These are phyloP conservation scores for Gastrodia elata DNA, from an alignment of 106 monocot genomes.

Conservation along the genomic window DNA sequence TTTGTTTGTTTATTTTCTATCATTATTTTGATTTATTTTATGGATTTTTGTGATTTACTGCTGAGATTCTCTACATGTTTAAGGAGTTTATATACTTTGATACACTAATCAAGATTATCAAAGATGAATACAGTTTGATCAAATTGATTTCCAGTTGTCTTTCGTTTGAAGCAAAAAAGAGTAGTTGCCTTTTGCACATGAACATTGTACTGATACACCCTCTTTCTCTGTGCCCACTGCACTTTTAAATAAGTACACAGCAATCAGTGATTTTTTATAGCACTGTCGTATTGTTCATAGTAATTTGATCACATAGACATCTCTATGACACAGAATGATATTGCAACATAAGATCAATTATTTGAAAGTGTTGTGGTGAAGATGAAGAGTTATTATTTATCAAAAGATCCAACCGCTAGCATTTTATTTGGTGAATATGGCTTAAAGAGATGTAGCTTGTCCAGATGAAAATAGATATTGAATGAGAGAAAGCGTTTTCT, in stretches of 20 bases:
- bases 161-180: neutral
- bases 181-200: neutral
- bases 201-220: neutral
- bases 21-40: neutral
- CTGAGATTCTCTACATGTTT: neutral
- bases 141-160: neutral
- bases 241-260: neutral
- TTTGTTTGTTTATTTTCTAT: neutral
- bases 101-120: neutral
- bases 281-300: neutral
- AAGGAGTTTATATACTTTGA: neutral
- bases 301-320: neutral
- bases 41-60: neutral
- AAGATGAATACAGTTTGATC: neutral
- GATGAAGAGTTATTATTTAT: neutral
- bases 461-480: constrained; percentile 20
- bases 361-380: constrained; percentile 9
- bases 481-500: constrained; percentile 34
- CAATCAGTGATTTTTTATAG: neutral
- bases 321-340: constrained; percentile 4
- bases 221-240: neutral
- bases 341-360: neutral
- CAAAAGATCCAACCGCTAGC: neutral
- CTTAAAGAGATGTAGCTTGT: constrained; percentile 5
- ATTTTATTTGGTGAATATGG: constrained; percentile 2